Evolutionary conservation across 257 asterid genomes (phyloP), one percentile per base, ranked within the genome.

Genomic region (Solanum pinnatisectum): DNA sequence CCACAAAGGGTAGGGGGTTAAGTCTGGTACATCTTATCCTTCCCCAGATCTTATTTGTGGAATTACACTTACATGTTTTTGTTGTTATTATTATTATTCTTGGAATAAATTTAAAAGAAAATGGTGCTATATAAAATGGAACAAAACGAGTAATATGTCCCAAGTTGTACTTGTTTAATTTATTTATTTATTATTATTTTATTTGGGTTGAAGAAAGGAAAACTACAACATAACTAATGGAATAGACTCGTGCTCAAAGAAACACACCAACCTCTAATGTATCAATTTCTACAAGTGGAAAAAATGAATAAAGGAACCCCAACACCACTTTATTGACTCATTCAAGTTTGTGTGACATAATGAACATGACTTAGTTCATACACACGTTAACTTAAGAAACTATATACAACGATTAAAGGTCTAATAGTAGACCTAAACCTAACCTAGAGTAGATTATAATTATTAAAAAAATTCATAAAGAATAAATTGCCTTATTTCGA

Each of bases 41-140:
- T 60, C 10, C 30, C 0, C 9, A 22, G 5, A 60, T 0, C 0
- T 0, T 1, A 52, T 0, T 9, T 60, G 3, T 60, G 3, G 3
- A 4, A 23, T 0, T 60, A 60, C 14, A 22, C 27, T 23, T 23
- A 4, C 9, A 60, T 60, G 30, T 40, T 40, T 39, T 39, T 39
- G 42, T 39, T 39, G 1, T 22, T 59, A 1, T 59, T 8, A 0
- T 32, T 3, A 2, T 33, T 33, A 0, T 18, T 67, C 18, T 11
- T 1, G 25, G 1, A 32, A 71, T 16, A 71, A 71, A 71, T 71
- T 32, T 71, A 16, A 16, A 1, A 71, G 13, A 4, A 32, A 32
- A 72, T 8, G 2, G 0, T 0, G 8, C 7, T 18, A 71, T 4
- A 18, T 35, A 35, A 33, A 18, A 72, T 72, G 15, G 0, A 72